Conservation (phyloP, 208 protist species). For the Acanthamoeba culbertsoni region DNA sequence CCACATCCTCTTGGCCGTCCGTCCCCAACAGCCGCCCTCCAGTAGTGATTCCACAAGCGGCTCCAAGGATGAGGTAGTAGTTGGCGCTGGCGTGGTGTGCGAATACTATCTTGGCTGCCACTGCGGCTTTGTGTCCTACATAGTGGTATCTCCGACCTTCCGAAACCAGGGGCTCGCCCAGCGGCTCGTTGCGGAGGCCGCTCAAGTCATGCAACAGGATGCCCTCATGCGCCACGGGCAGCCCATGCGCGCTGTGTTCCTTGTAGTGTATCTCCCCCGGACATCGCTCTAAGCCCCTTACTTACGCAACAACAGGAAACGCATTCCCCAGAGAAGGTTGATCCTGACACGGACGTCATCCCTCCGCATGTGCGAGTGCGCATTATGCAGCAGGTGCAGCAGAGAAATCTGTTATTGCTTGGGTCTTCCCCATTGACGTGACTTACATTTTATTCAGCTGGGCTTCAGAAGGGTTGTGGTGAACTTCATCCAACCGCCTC, state of each 20-base stretch:
- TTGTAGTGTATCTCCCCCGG: too few relatives aligned
- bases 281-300: not conserved
- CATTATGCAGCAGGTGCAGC: not conserved
- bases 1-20: not conserved
- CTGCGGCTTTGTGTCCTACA: not conserved
- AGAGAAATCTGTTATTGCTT: not conserved
- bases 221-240: not conserved
- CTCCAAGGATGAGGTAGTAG: not conserved
- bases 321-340: not conserved
- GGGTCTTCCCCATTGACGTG: not conserved
- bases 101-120: not conserved
- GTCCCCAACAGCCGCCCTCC: too few relatives aligned
- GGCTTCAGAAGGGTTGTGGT: not conserved
- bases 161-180: not conserved
- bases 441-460: too few relatives aligned
- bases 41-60: too few relatives aligned
- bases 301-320: not conserved
- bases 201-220: not conserved
- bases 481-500: not conserved
- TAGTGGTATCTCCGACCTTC: not conserved
- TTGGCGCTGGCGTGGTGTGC: not conserved
- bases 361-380: not conserved
- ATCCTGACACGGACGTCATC: not conserved
- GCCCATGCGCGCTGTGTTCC: not conserved
- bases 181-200: not conserved